A percentile compares a stretch with the other conserved stretches of the same genome.
Evolutionary conservation across 257 asterid genomes (phyloP).

Genomic region (Nicotiana tabacum): DNA sequence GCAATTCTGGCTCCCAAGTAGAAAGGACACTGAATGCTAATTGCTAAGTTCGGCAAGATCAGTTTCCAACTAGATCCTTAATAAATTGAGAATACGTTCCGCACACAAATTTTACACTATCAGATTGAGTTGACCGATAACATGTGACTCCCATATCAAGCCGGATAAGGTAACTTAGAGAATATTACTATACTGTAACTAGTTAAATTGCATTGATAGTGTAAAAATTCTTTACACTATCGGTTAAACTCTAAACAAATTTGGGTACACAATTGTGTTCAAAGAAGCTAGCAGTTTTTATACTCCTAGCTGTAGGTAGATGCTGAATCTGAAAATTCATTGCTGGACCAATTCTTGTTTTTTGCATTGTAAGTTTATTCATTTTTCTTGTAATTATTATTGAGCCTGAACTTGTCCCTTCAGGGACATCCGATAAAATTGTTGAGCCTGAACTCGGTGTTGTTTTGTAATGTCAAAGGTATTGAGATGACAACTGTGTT

Average conservation of each 20-base stretch:
- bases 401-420: background rate
- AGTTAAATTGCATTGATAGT: background rate
- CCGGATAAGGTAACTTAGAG: background rate
- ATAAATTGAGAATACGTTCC: background rate
- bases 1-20: slow-evolving; percentile 29
- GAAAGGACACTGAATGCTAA: slow-evolving; percentile 16
- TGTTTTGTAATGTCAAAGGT: no score
- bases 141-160: background rate
- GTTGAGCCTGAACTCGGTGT: no score
- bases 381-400: background rate
- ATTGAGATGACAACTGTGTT: no score
- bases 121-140: background rate
- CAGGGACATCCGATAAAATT: no score
- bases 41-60: background rate
- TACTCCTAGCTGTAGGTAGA: slow-evolving; percentile 10
- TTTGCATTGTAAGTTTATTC: background rate
- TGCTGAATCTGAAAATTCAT: background rate
- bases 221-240: background rate
- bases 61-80: background rate
- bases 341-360: background rate
- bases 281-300: background rate
- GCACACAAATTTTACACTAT: background rate
- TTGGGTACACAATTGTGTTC: background rate
- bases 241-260: background rate
- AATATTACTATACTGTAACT: background rate